A percentile compares a stretch with the other conserved stretches of the same genome.
Evolutionary conservation across 2,329 filamentous ascomycete species (phyloP).

Genomic region (Sordariomycetes sp.): DNA sequence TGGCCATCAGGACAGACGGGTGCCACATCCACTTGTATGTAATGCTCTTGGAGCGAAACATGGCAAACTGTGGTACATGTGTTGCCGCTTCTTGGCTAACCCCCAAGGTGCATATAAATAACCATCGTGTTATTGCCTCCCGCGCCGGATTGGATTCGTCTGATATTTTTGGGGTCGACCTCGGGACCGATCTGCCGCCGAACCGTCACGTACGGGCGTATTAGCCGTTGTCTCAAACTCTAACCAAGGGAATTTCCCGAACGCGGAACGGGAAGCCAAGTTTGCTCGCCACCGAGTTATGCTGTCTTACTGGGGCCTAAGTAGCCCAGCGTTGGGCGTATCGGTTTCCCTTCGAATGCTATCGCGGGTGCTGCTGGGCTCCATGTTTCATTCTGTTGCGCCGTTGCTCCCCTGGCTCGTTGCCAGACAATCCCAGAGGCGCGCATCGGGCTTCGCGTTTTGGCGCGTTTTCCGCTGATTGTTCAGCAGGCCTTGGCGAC

Average conservation of each 20-base stretch:
- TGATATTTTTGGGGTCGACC: neutral
- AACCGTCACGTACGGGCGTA: neutral
- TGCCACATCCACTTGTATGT: neutral
- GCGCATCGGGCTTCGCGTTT: neutral
- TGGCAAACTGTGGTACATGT: neutral
- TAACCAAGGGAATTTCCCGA: neutral
- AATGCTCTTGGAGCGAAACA: neutral
- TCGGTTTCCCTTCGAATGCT: no score
- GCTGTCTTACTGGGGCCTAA: no score
- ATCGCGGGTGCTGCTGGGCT: no score
- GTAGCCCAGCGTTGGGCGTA: no score
- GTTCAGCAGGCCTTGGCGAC: neutral
- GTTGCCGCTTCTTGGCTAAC: neutral
- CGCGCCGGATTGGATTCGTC: neutral
- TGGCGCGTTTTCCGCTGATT: neutral
- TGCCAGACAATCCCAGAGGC: no score
- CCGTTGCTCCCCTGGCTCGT: no score
- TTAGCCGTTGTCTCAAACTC: neutral
- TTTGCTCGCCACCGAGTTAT: no score
- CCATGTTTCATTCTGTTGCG: no score
- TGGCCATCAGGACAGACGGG: neutral
- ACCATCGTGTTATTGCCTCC: neutral
- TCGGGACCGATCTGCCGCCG: neutral
- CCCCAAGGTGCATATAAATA: neutral
- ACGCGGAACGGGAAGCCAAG: no score